A percentile compares a stretch with the other conserved stretches of the same genome.
These are phyloP conservation scores for Hyaloscypha hepaticicola DNA, from an alignment of 495 filamentous ascomycete species.

Conservation along the genomic window DNA sequence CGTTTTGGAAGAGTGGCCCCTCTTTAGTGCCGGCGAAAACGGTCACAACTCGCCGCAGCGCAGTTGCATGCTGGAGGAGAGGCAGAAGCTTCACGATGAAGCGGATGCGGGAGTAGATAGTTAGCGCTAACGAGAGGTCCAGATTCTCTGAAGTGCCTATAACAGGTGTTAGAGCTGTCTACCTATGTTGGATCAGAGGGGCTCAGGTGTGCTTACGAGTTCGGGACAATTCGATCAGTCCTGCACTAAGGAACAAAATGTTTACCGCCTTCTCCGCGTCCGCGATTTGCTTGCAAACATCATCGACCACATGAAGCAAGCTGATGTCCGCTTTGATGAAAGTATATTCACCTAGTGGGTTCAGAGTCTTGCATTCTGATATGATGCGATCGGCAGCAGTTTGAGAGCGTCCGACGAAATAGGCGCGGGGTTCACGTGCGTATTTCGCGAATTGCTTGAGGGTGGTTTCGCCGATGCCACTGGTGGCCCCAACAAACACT, in stretches of 20 bases:
- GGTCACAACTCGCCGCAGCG: conserved; percentile 17
- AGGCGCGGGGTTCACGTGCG: conserved; percentile 23
- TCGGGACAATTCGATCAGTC: background rate
- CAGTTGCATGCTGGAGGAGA: conserved; percentile 19
- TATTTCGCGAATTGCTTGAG: conserved; percentile 35
- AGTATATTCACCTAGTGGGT: conserved; percentile 18
- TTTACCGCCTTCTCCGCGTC: conserved; percentile 22
- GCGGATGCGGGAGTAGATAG: conserved; percentile 26
- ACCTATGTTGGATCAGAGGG: background rate
- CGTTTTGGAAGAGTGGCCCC: conserved; percentile 5
- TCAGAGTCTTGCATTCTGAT: conserved; percentile 27
- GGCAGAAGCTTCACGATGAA: conserved; percentile 30
- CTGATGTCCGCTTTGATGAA: conserved; percentile 28
- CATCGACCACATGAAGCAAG: conserved; percentile 26
- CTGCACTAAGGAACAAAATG: conserved; percentile 27
- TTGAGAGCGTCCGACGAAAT: conserved; percentile 43
- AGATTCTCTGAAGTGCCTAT: conserved; percentile 30
- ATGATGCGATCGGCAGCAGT: conserved; percentile 35
- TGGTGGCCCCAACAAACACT: conserved; percentile 40
- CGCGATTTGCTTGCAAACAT: conserved; percentile 29
- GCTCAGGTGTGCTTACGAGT: too few relatives aligned
- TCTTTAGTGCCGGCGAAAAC: conserved; percentile 18
- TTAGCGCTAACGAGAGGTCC: conserved; percentile 18
- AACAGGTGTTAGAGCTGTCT: background rate
- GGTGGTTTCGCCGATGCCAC: conserved; percentile 41